Evolutionary conservation across 2,329 filamentous ascomycete genomes (phyloP).

Genomic region (Neopestalotiopsis sp.): DNA sequence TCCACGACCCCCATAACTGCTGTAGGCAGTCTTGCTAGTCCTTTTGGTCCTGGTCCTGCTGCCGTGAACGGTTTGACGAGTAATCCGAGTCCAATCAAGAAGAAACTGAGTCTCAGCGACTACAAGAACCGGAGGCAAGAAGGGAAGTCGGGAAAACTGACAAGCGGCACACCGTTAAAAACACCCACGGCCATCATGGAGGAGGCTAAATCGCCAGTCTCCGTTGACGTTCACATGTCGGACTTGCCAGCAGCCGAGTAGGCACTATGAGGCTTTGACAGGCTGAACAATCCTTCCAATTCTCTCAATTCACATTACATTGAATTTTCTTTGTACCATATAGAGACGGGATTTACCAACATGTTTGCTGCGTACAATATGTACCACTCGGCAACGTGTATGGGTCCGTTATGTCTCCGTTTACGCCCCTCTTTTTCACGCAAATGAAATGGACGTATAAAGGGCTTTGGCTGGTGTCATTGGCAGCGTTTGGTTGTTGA

Average conservation of each 20-base stretch:
- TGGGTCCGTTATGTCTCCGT: conserved; percentile 8
- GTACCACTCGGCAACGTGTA: conserved; percentile 1
- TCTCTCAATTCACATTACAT: conserved; percentile 9
- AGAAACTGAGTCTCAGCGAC: conserved; percentile 70
- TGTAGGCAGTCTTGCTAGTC: conserved; percentile 45
- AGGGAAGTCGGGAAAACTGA: conserved; percentile 50
- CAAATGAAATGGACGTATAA: conserved; percentile 12
- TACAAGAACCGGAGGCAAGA: conserved; percentile 67
- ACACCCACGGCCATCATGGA: conserved; percentile 41
- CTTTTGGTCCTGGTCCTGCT: conserved; percentile 43
- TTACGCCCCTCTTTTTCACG: conserved; percentile 3
- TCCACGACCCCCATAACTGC: conserved; percentile 54
- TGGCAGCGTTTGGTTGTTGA: conserved; percentile 14
- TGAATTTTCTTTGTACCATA: conserved; percentile 40
- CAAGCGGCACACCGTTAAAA: conserved; percentile 39
- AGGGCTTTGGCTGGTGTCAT: conserved; percentile 15
- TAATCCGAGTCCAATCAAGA: conserved; percentile 66
- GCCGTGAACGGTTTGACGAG: conserved; percentile 48
- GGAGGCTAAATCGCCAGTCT: conserved; percentile 43
- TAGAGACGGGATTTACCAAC: conserved; percentile 28
- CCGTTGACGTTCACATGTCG: conserved; percentile 38
- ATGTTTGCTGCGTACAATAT: conserved; percentile 8
- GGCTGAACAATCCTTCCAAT: conserved; percentile 15
- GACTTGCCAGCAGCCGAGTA: conserved; percentile 41
- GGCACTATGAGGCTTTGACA: conserved; percentile 24